Evolutionary conservation across 164 flowering plant species (phyloP).

Genomic region (Paratinospora sagittata): DNA sequence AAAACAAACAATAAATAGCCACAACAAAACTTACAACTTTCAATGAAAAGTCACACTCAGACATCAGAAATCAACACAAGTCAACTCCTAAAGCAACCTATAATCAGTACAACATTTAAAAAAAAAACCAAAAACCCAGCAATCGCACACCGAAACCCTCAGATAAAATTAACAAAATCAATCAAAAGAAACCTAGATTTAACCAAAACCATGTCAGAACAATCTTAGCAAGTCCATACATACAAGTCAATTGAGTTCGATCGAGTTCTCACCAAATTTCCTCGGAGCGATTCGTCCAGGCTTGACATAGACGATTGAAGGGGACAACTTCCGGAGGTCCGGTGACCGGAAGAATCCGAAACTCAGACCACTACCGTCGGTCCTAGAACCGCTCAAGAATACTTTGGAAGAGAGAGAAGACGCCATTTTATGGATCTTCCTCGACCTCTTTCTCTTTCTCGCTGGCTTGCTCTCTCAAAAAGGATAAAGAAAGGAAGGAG

Average conservation of each 20-base stretch:
- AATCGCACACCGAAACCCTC: background rate
- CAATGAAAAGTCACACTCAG: no score
- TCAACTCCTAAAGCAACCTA: no score
- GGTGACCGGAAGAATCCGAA: constrained; percentile 33
- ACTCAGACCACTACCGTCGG: constrained; percentile 25
- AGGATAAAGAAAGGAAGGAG: background rate
- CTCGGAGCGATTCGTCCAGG: constrained; percentile 24
- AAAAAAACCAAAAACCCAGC: no score
- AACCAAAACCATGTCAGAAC: background rate
- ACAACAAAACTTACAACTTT: background rate
- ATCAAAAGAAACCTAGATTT: background rate
- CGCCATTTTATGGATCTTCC: constrained; percentile 36
- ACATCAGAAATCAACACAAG: no score
- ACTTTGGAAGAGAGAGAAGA: constrained; percentile 44
- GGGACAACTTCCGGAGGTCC: constrained; percentile 27
- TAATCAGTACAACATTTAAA: no score
- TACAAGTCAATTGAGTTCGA: background rate
- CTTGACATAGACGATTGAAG: constrained; percentile 34
- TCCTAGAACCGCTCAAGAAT: constrained; percentile 30
- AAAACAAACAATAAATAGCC: background rate
- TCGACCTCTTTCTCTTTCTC: background rate
- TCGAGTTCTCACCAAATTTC: constrained; percentile 37
- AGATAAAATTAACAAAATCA: background rate
- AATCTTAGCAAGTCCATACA: background rate
- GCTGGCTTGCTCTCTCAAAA: background rate